phyloP scores from a whole-genome alignment of 2,329 filamentous ascomycete genomes.

The Xylaria polymorpha region DNA sequence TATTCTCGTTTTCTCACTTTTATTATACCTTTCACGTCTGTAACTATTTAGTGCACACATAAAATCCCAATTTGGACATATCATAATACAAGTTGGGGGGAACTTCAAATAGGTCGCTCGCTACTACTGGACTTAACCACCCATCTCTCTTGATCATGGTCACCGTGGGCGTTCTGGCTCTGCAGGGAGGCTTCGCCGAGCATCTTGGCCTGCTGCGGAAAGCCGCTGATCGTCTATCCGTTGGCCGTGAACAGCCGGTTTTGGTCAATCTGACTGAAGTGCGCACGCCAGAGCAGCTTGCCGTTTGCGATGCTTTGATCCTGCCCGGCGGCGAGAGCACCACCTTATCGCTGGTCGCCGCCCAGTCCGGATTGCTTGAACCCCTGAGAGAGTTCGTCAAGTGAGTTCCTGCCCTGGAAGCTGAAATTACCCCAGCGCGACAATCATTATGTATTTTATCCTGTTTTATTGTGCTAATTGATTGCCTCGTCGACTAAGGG shows the following conservation, averaged over 20 bases:
- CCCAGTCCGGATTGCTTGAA: constrained; percentile 82
- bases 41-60: not conserved
- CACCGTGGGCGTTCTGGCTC: constrained; percentile 73
- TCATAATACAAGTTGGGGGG: not conserved
- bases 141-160: constrained; percentile 47
- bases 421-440: not conserved
- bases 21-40: not conserved
- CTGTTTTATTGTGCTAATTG: constrained; percentile 12
- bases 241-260: constrained; percentile 5
- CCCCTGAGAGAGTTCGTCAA: constrained; percentile 92
- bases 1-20: not conserved
- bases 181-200: constrained; percentile 94
- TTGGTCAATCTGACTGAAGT: constrained; percentile 73
- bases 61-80: not conserved
- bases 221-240: constrained; percentile 67
- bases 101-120: not conserved
- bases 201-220: constrained; percentile 81
- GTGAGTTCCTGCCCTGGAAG: constrained; percentile 59
- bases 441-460: not conserved
- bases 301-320: constrained; percentile 82
- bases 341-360: constrained; percentile 88
- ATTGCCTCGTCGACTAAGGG: constrained; percentile 56
- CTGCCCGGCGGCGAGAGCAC: constrained; percentile 97
- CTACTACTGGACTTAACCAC: not conserved
- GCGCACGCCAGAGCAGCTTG: constrained; percentile 77